Base-by-base conservation (phyloP, 805 yeast genomes). In the Huiozyma sinensis region DNA sequence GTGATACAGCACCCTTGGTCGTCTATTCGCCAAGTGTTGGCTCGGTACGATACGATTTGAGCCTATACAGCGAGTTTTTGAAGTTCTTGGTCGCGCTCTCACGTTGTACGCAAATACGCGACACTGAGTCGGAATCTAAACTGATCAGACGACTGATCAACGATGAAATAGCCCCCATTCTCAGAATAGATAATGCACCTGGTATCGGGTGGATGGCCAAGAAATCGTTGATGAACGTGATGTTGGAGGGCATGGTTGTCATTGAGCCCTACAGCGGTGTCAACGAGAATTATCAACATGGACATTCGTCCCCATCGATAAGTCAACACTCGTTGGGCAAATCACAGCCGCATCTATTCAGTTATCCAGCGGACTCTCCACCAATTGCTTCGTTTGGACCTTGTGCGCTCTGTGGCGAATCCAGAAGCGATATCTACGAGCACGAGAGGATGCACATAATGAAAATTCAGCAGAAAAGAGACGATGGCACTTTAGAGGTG, bases 191-290 rank as follows among this genome's bases (percentile, higher is more conserved):
- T 46, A 58, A 64, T 36, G 79, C 89, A 0, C 77, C 81, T 2
- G 79, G 81, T 12, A 61, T 81, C 41, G 70, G 81, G 28, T 80
- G 79, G 76, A 71, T 80, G 45, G 76, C 70, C 41, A 73, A 76
- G 48, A 71, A 83, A 44, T 65, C 78, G 9, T 72, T 89, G 44
- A 68, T 88, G 70, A 63, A 70, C 39, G 73, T 80, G 12, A 70
- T 90, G 49, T 73, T 83, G 31, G 96, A 88, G 42, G 94, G 94
- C 3, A 72, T 82, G 38, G 87, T 86, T 6, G 71, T 78, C 3
- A 79, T 90, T 35, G 95, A 88, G 62, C 98, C 98, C 0, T 75
- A 89, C 7, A 77, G 86, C 42, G 89, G 90, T 0, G 72, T 82
- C 36, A 88, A 89, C 55, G 94, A 84, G 60, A 75, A 77, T 1